Percentiles rank a stretch among this genome's conserved stretches.
These are phyloP conservation scores for Dillenia turbinata DNA, from an alignment of 164 flowering plant genomes.

Conservation along the genomic window DNA sequence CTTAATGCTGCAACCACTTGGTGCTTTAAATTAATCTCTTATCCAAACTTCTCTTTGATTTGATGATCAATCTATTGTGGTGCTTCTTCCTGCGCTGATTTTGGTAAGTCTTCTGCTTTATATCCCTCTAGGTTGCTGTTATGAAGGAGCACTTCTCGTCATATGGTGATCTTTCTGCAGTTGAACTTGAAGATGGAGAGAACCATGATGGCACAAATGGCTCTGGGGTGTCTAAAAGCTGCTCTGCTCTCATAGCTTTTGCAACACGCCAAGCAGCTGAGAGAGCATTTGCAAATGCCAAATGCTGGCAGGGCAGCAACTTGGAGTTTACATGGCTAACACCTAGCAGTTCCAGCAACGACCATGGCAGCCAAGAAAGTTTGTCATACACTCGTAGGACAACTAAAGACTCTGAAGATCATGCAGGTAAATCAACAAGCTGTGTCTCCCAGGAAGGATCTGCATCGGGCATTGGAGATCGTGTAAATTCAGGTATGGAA, in stretches of 20 bases:
- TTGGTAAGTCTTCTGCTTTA: no score
- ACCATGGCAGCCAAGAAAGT: slow-evolving; percentile 23
- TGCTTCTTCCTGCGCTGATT: no score
- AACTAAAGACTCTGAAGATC: slow-evolving; percentile 21
- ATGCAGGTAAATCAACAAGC: slow-evolving; percentile 17
- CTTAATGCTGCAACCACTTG: no score
- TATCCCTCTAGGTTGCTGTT: slow-evolving; percentile 42
- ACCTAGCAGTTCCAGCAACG: slow-evolving; percentile 30
- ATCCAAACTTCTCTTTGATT: no score
- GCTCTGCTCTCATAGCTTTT: slow-evolving; percentile 53
- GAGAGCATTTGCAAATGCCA: slow-evolving; percentile 71
- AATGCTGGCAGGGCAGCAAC: slow-evolving; percentile 69
- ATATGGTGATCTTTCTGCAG: slow-evolving; percentile 62
- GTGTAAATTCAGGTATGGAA: slow-evolving; percentile 20
- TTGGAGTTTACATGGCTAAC: slow-evolving; percentile 67
- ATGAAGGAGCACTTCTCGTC: slow-evolving; percentile 73
- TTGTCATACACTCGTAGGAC: slow-evolving; percentile 21
- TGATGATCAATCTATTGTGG: no score
- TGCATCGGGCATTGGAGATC: slow-evolving; percentile 20
- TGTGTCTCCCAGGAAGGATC: slow-evolving; percentile 21
- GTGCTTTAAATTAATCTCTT: no score
- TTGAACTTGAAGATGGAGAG: slow-evolving; percentile 60
- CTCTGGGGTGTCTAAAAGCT: slow-evolving; percentile 23
- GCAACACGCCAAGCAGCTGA: slow-evolving; percentile 72
- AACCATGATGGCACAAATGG: slow-evolving; percentile 15